Base-by-base conservation (phyloP, 345 rosid genomes). In the Bretschneidera sinensis region DNA sequence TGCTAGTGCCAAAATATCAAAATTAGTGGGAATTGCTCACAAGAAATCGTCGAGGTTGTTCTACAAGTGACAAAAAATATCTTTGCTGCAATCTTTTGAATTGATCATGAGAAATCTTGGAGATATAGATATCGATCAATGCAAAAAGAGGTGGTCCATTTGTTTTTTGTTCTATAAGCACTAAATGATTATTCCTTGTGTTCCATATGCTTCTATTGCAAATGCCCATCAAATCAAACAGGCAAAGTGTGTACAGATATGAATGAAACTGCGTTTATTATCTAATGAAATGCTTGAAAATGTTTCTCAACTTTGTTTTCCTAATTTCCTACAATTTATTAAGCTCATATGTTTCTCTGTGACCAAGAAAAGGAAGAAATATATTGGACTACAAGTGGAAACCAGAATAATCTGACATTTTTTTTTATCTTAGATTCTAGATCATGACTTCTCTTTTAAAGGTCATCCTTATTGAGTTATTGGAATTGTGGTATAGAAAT, bases 131-230 rank as follows among this genome's bases (percentile, higher is more conserved):
- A n/a, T n/a, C n/a, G 55, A 43, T 2, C n/a, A n/a, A 50, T 5
- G 47, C 2, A 24, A 52, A 45, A 16, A 10, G 18, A 51, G 17
- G n/a, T 62, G 72, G 72, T 72, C 76, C 68, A 62, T 31, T n/a
- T 31, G 4, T 31, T n/a, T 48, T 54, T 9, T 43, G 25, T 52
- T 51, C 64, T 59, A 19, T 53, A 49, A n/a, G 39, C 39, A 48
- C 24, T 43, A 0, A 47, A 1, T 33, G 5, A 33, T 47, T 47
- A 39, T 39, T 39, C 45, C 15, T 39, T 28, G 33, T 8, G 33
- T 28, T 28, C 8, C 33, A 28, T 39, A 39, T 39, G 45, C 45
- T 39, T 39, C 45, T 39, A 1, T 13, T 39, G 45, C 45, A 39
- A 39, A 39, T 39, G 45, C 45, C 45, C 6, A 39, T 39, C 45